Percentiles rank a stretch among this genome's conserved stretches.
Conservation (phyloP, 768 basidiomycete species). For the Mycena rebaudengoi region DNA sequence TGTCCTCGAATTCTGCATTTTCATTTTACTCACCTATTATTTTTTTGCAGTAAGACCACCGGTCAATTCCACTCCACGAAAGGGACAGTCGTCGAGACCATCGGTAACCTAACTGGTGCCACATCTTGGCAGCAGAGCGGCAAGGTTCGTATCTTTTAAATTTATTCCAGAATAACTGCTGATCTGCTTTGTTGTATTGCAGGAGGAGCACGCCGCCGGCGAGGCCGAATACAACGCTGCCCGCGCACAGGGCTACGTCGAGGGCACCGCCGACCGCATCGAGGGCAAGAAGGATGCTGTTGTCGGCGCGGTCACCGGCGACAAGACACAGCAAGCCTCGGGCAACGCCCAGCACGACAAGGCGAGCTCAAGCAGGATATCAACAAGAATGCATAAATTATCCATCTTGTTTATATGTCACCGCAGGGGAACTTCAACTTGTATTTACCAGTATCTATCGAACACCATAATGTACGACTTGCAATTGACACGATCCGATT, state of each 20-base stretch:
- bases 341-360: constrained; percentile 61
- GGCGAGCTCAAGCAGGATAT: constrained; percentile 53
- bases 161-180: background rate
- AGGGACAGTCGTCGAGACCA: constrained; percentile 26
- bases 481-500: no score
- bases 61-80: constrained; percentile 23
- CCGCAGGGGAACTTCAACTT: background rate
- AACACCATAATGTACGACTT: no score
- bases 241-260: constrained; percentile 45
- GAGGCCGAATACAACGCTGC: constrained; percentile 46
- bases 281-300: constrained; percentile 46
- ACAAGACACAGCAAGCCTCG: constrained; percentile 43
- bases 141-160: constrained; percentile 21
- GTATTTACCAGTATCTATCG: no score
- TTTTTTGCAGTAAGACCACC: constrained; percentile 20
- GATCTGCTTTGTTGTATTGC: background rate
- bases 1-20: background rate
- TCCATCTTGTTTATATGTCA: background rate
- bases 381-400: constrained; percentile 36
- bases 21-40: background rate
- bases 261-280: constrained; percentile 46
- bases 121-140: constrained; percentile 43
- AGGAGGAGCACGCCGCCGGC: constrained; percentile 48
- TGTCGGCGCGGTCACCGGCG: constrained; percentile 47
- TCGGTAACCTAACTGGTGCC: constrained; percentile 49